A percentile compares a stretch with the other conserved stretches of the same genome.
phyloP scores from a whole-genome alignment of 441 rosid species.

The Pelargonium australe region DNA sequence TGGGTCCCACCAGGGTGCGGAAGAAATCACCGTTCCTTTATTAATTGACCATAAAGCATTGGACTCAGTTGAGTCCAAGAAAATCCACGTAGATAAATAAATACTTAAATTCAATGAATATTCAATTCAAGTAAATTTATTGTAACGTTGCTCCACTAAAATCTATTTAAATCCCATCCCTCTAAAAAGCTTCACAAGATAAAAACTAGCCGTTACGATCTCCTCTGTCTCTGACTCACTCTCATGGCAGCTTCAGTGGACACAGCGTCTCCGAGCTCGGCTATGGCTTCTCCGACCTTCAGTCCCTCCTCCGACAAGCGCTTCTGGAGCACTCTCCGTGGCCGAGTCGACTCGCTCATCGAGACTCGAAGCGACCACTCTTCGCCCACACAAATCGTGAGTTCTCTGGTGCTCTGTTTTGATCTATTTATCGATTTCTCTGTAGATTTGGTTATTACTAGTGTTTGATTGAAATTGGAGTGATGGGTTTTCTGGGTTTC shows the following conservation, averaged over 20 bases:
- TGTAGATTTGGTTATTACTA: neutral
- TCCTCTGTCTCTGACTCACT: constrained; percentile 13
- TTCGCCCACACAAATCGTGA: constrained; percentile 13
- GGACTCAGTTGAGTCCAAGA: neutral
- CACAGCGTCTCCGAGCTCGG: constrained; percentile 33
- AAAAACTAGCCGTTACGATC: neutral
- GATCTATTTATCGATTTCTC: neutral
- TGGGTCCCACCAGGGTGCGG: neutral
- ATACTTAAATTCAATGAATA: neutral
- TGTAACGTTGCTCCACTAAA: neutral
- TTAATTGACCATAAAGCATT: neutral
- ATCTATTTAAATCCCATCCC: neutral
- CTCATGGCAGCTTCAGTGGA: constrained; percentile 60
- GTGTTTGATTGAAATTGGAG: neutral
- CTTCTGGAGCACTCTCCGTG: constrained; percentile 43
- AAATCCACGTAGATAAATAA: constrained; percentile 2
- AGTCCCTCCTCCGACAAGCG: constrained; percentile 43
- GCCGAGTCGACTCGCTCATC: constrained; percentile 34
- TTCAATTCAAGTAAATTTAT: neutral
- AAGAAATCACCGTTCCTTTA: neutral
- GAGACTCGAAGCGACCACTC: constrained; percentile 23
- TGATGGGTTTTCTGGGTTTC: constrained; percentile 2
- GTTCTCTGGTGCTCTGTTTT: neutral
- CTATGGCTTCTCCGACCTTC: constrained; percentile 30
- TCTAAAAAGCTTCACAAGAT: neutral